phyloP scores from a whole-genome alignment of 140 eudicot species.

The Oenanthe javanica region DNA sequence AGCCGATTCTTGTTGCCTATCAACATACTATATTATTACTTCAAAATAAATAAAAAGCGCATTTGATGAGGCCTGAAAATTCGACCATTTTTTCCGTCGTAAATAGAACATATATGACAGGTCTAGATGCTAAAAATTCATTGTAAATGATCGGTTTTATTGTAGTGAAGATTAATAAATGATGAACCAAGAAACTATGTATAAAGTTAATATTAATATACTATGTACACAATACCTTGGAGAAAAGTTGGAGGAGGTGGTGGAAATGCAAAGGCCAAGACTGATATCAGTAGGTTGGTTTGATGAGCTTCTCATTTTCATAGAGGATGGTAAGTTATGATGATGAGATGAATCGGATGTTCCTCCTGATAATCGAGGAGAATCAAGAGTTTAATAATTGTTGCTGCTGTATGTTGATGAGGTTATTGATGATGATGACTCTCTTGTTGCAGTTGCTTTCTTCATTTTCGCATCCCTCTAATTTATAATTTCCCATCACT shows the following conservation, averaged over 20 bases:
- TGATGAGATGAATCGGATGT: too few relatives aligned
- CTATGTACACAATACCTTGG: conserved; percentile 7
- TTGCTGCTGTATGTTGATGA: conserved; percentile 9
- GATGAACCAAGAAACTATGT: not conserved
- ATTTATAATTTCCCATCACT: not conserved
- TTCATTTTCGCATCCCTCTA: not conserved
- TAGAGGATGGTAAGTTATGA: too few relatives aligned
- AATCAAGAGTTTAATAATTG: not conserved
- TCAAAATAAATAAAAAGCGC: not conserved
- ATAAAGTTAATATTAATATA: not conserved
- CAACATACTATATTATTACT: not conserved
- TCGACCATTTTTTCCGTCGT: too few relatives aligned
- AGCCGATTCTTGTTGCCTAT: not conserved
- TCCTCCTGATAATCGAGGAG: not conserved
- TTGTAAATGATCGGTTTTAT: too few relatives aligned
- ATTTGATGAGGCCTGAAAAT: too few relatives aligned
- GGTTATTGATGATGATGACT: not conserved
- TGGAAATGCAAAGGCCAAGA: conserved; percentile 2
- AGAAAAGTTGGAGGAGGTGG: not conserved
- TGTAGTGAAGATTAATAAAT: too few relatives aligned
- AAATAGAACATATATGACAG: too few relatives aligned
- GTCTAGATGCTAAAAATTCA: too few relatives aligned
- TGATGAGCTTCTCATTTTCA: not conserved
- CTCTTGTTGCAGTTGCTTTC: not conserved
- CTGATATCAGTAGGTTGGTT: conserved; percentile 2